Evolutionary conservation across 495 filamentous ascomycete genomes (phyloP).

Genomic region (Aspergillus campestris): DNA sequence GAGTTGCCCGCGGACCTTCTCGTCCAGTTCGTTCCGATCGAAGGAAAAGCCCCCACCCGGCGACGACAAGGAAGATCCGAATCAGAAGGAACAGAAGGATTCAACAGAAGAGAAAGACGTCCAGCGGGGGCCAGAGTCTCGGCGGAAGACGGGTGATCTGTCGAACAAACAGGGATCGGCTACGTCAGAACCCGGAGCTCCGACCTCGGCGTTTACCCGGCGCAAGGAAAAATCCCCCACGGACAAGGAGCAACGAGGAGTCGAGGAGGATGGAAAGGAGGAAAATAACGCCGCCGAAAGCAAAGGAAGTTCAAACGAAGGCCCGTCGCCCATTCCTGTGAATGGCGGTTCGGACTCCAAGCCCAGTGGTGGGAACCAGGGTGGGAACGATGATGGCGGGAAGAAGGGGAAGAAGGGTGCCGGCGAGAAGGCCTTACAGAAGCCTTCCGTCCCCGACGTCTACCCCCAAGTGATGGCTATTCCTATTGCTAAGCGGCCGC

Average conservation of each 20-base stretch:
- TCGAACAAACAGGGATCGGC: conserved; percentile 23
- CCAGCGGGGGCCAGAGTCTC: conserved; percentile 20
- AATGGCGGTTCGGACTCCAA: conserved; percentile 36
- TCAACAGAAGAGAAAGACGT: conserved; percentile 25
- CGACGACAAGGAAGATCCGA: conserved; percentile 28
- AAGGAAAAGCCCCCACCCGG: conserved; percentile 37
- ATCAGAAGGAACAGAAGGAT: conserved; percentile 26
- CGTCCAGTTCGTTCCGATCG: conserved; percentile 30
- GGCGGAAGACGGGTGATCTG: conserved; percentile 29
- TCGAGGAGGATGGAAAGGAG: conserved; percentile 37
- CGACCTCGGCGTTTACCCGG: conserved; percentile 24
- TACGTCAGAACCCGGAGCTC: conserved; percentile 17
- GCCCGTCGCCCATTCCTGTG: conserved; percentile 41
- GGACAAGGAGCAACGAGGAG: conserved; percentile 32
- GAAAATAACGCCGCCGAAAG: conserved; percentile 26
- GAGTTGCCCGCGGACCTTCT: conserved; percentile 31
- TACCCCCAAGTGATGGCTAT: conserved; percentile 99
- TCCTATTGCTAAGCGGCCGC: conserved; percentile 87
- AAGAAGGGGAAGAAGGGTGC: conserved; percentile 56
- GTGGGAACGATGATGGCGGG: conserved; percentile 43
- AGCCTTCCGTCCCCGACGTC: conserved; percentile 82
- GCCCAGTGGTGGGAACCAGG: conserved; percentile 38
- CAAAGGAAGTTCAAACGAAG: conserved; percentile 32
- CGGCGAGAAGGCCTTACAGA: conserved; percentile 68
- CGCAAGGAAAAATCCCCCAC: conserved; percentile 30